Evolutionary conservation across 441 rosid genomes (phyloP).

Genomic region (Euphorbia neoarborescens): DNA sequence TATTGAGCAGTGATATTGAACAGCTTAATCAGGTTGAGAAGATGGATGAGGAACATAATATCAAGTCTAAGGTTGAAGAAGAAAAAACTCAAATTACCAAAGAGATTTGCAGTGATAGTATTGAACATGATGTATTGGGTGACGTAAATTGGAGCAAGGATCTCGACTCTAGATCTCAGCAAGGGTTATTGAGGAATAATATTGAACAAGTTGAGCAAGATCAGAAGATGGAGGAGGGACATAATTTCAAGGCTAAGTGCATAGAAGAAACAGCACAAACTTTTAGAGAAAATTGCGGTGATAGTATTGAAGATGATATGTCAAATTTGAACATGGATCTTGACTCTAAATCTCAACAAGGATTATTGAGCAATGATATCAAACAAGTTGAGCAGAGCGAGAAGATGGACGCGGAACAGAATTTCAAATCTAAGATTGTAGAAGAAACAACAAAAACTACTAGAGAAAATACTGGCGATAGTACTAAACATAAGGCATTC

Average conservation of each 20-base stretch:
- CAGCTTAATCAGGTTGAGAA: not conserved
- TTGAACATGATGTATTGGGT: not conserved
- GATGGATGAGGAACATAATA: not conserved
- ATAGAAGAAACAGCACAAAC: conserved; percentile 28
- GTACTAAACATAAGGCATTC: not conserved
- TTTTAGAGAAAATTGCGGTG: conserved; percentile 21
- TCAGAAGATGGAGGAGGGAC: conserved; percentile 14
- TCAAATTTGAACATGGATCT: conserved; percentile 1
- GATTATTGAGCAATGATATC: conserved; percentile 17
- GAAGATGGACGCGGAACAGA: not conserved
- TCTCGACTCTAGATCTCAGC: conserved; percentile 19
- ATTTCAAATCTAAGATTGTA: not conserved
- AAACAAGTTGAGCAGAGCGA: not conserved
- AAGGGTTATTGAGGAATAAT: conserved; percentile 17
- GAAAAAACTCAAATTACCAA: not conserved
- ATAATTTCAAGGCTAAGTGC: conserved; percentile 22
- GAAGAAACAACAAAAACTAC: not conserved
- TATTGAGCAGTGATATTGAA: conserved; percentile 16
- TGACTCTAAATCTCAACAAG: conserved; percentile 20
- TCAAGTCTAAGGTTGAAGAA: not conserved
- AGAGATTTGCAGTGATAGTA: not conserved
- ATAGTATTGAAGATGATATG: not conserved
- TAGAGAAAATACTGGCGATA: not conserved
- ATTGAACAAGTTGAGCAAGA: conserved; percentile 17
- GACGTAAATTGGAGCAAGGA: conserved; percentile 13